phyloP scores from a whole-genome alignment of 805 yeast genomes.

The Candida krabiensis region DNA sequence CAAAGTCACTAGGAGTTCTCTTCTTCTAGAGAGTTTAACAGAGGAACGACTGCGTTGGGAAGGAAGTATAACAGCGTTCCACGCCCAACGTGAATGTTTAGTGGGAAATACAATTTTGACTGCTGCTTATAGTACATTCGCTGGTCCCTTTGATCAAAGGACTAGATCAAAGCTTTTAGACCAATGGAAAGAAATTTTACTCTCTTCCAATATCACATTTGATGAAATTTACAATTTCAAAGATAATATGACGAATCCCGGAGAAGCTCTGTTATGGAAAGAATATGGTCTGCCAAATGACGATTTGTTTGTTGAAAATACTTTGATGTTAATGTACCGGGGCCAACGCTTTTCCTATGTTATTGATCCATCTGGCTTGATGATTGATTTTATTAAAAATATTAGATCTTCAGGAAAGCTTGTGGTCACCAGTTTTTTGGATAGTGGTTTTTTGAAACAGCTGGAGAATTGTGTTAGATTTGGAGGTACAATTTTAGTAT shows the following conservation, averaged over 20 bases:
- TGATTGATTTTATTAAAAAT: conserved; percentile 41
- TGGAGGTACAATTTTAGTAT: conserved; percentile 72
- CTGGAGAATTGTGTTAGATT: conserved; percentile 81
- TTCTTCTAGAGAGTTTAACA: conserved; percentile 61
- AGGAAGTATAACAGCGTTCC: conserved; percentile 52
- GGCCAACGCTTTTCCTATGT: conserved; percentile 50
- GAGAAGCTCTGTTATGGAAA: conserved; percentile 52
- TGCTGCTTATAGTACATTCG: conserved; percentile 60
- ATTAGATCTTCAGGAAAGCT: conserved; percentile 37
- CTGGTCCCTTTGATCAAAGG: conserved; percentile 45
- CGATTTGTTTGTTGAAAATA: conserved; percentile 62
- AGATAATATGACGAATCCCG: conserved; percentile 39
- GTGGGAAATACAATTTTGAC: conserved; percentile 67
- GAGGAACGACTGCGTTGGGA: conserved; percentile 77
- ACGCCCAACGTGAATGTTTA: conserved; percentile 41
- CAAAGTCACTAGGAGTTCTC: conserved; percentile 62
- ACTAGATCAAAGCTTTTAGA: conserved; percentile 35
- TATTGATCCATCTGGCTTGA: conserved; percentile 67
- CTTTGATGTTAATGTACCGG: conserved; percentile 42
- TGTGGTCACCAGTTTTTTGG: conserved; percentile 67
- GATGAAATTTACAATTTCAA: conserved; percentile 37
- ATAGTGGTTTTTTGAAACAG: conserved; percentile 61
- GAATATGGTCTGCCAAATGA: conserved; percentile 55
- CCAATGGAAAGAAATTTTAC: conserved; percentile 31
- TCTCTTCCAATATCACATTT: conserved; percentile 36